Evolutionary conservation across 2,329 filamentous ascomycete species (phyloP), one percentile per base, ranked within the genome.

Genomic region (Fusarium haematococcum): DNA sequence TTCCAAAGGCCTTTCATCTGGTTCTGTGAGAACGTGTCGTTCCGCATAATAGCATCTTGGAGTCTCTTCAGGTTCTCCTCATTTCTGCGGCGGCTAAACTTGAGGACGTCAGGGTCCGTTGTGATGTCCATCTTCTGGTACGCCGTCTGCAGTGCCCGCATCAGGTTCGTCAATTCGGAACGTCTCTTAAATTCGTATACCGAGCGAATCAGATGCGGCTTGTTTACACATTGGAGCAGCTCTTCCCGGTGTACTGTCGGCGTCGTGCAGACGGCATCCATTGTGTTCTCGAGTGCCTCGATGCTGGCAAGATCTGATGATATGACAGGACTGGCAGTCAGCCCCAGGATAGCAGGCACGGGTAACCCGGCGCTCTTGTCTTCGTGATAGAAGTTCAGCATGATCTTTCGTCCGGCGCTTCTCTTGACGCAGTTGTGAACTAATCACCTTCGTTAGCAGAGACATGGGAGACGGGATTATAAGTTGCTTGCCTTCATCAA

Each of bases 261-360:
- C 1, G 92, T 92, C 69, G 88, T 89, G 73, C 92, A 93, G 35
- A 89, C 85, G 1, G 94, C 89, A 79, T 95, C 88, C 50, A 98
- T 84, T 45, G 93, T 94, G 4, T 80, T 73, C 79, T 97, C 95
- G 8, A 97, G 87, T 6, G 81, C 79, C 81, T 88, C 83, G 16
- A 96, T 85, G 39, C 88, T 88, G 2, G 84, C 82, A 1, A 87
- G 80, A 18, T 87, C 88, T 1, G 88, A 90, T 65, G 86, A 89
- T 73, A 92, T 90, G 5, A 94, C 88, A 0, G 95, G 95, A 70
- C 93, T 97, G 1, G 95, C 95, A 8, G 93, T 95, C 27, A 98
- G 85, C 0, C 95, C 95, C 6, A 98, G 85, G 32, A 98, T 92
- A 23, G 87, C 85, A 0, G 95, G 95, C 2, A 90, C 81, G 0